Conservation (phyloP, 768 basidiomycete genomes). For the Galerina sulciceps region DNA sequence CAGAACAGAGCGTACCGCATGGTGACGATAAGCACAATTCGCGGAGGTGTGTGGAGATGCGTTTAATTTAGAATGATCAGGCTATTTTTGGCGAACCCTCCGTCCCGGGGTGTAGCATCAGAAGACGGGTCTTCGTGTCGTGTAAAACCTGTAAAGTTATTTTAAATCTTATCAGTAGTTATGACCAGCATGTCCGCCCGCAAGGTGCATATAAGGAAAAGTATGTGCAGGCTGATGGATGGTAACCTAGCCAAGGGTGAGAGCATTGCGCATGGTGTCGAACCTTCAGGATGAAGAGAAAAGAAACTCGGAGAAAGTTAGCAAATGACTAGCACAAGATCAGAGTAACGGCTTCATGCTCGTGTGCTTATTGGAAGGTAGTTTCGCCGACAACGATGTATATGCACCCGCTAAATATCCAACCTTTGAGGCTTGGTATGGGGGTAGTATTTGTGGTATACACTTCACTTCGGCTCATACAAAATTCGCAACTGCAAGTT, state of each 20-base stretch:
- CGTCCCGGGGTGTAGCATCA: neutral
- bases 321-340: no score
- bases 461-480: no score
- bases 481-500: no score
- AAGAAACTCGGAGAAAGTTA: no score
- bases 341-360: no score
- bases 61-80: neutral
- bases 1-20: neutral
- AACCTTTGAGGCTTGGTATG: no score
- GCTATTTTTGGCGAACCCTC: neutral
- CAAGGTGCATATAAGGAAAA: neutral
- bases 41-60: neutral
- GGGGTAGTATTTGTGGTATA: no score
- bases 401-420: no score
- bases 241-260: neutral
- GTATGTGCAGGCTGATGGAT: neutral
- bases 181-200: neutral
- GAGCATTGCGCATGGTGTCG: neutral
- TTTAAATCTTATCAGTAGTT: constrained; percentile 2
- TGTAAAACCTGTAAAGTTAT: neutral
- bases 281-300: no score
- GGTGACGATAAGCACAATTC: constrained; percentile 7
- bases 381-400: no score
- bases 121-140: neutral
- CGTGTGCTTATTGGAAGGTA: no score